Evolutionary conservation across 345 rosid species (phyloP).

Genomic region (Pseudoturritis turrita): DNA sequence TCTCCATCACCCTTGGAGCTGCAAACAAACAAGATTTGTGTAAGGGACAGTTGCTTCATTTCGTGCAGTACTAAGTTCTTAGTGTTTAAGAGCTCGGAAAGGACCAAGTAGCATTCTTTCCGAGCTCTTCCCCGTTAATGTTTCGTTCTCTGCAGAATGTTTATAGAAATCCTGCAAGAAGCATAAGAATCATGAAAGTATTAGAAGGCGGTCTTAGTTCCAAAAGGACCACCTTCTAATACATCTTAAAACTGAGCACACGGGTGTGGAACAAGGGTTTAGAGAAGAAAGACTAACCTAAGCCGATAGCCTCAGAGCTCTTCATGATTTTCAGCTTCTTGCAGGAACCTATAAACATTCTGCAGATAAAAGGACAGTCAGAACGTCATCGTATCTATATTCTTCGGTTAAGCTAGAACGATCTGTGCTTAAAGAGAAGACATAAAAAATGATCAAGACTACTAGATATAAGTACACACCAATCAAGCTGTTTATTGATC

Average conservation of each 20-base stretch:
- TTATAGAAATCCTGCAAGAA: neutral
- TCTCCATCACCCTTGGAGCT: slow-evolving; percentile 77
- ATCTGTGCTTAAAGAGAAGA: neutral
- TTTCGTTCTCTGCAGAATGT: neutral
- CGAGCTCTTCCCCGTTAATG: neutral
- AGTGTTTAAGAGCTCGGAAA: slow-evolving; percentile 10
- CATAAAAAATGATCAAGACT: neutral
- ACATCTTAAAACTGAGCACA: neutral
- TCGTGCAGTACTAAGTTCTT: neutral
- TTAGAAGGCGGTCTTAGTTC: neutral
- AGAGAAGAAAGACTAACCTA: slow-evolving; percentile 39
- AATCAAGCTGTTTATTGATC: slow-evolving; percentile 8
- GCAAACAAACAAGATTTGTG: slow-evolving; percentile 15
- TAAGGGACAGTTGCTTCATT: slow-evolving; percentile 7
- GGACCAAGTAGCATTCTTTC: neutral
- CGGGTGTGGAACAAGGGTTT: neutral
- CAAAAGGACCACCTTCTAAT: neutral
- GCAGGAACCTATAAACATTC: slow-evolving; percentile 66
- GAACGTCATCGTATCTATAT: neutral
- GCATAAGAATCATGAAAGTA: neutral
- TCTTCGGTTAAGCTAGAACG: neutral
- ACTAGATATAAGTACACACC: neutral
- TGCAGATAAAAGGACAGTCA: slow-evolving; percentile 25
- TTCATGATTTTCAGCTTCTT: slow-evolving; percentile 71
- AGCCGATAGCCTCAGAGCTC: slow-evolving; percentile 65